Percentiles rank a stretch among this genome's conserved stretches.
Evolutionary conservation across 225 moss, liverwort and hornwort species (phyloP).

Genomic region (Pseudisothecium myosuroides): DNA sequence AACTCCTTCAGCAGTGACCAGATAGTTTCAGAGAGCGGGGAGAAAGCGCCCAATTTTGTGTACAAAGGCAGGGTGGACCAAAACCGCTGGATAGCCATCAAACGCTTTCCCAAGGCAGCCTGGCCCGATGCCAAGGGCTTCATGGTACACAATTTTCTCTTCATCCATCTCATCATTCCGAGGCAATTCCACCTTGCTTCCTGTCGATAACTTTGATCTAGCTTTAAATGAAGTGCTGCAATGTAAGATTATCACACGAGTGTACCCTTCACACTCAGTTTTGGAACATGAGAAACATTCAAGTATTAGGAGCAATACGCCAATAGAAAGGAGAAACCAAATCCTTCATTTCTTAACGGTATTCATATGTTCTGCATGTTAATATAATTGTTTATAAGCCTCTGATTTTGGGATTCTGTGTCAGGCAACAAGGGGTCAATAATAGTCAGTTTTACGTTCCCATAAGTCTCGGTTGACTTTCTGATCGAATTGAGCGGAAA

Average conservation of each 20-base stretch:
- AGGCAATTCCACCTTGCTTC: neutral
- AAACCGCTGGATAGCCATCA: conserved; percentile 87
- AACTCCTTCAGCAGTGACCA: conserved; percentile 87
- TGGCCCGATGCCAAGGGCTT: conserved; percentile 99
- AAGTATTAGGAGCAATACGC: neutral
- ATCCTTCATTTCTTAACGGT: too few relatives aligned
- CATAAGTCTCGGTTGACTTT: neutral
- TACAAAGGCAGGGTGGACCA: conserved; percentile 94
- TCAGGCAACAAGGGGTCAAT: neutral
- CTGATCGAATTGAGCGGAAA: neutral
- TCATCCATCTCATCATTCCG: neutral
- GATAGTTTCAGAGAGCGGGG: conserved; percentile 94
- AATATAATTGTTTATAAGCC: neutral
- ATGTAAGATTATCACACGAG: neutral
- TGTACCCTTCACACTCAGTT: neutral
- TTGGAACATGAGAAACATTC: neutral
- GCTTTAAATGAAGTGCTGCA: neutral
- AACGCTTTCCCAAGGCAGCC: conserved; percentile 89
- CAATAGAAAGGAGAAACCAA: neutral
- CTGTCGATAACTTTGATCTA: neutral
- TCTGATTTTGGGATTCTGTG: neutral
- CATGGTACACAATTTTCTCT: conserved; percentile 35
- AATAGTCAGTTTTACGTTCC: neutral
- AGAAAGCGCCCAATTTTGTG: conserved; percentile 91
- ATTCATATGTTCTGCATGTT: neutral